A percentile compares a stretch with the other conserved stretches of the same genome.
These are phyloP conservation scores for Chlamydomonas incerta DNA, from an alignment of 139 green algal species.

Conservation along the genomic window DNA sequence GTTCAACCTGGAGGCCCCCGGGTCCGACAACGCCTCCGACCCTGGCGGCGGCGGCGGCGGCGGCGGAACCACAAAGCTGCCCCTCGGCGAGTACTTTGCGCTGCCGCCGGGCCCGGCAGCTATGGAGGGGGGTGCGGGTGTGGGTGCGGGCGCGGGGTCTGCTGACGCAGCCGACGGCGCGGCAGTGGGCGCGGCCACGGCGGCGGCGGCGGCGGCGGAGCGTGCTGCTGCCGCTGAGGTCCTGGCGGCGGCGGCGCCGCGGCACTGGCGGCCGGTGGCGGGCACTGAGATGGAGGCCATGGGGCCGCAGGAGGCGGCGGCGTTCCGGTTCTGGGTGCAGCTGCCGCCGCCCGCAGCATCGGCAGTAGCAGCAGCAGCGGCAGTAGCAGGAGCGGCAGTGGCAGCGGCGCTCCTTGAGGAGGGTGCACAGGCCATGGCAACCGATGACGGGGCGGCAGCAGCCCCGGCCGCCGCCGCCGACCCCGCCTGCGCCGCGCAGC, in stretches of 20 bases:
- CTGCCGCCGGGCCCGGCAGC: neutral
- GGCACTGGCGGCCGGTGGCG: neutral
- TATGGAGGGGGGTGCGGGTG: neutral
- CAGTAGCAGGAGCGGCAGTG: neutral
- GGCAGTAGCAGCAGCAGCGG: neutral
- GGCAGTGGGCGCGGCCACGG: no score
- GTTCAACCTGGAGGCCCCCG: neutral
- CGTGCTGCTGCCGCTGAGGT: neutral
- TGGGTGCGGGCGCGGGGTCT: neutral
- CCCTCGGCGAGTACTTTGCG: constrained; percentile 6
- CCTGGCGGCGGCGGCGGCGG: neutral
- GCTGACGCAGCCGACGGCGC: neutral
- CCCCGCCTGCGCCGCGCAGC: neutral
- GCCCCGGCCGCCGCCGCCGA: neutral
- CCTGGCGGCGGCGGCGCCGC: constrained; percentile 12
- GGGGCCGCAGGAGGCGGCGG: neutral
- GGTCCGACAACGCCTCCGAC: no score
- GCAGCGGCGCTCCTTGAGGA: neutral
- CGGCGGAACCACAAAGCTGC: neutral
- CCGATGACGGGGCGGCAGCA: no score
- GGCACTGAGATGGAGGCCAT: neutral
- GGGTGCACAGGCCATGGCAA: neutral
- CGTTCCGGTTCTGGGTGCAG: constrained; percentile 10
- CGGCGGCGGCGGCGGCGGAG: no score
- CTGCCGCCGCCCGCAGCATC: neutral